Evolutionary conservation across 768 basidiomycete genomes (phyloP).

Genomic region (Termitomyces bulborhizus): DNA sequence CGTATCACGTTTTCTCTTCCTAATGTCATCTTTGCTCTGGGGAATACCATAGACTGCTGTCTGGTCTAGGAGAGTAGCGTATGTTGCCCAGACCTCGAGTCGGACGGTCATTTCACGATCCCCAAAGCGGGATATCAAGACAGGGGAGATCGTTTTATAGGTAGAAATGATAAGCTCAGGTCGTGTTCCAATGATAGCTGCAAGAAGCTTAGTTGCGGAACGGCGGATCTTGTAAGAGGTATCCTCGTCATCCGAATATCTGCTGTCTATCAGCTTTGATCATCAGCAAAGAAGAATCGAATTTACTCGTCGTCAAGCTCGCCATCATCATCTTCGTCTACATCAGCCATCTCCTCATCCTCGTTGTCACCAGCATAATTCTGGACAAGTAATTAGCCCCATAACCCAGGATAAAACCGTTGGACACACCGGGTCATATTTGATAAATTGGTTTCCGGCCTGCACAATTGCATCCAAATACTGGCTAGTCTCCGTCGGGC

Average conservation of each 20-base stretch:
- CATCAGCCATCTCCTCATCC: slow-evolving; percentile 62
- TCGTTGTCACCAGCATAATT: slow-evolving; percentile 49
- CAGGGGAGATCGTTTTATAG: slow-evolving; percentile 81
- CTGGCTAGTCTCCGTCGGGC: slow-evolving; percentile 75
- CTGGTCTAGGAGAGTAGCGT: slow-evolving; percentile 75
- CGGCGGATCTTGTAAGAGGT: slow-evolving; percentile 97
- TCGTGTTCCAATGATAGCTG: slow-evolving; percentile 82
- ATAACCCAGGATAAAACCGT: not conserved
- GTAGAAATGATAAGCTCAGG: slow-evolving; percentile 78
- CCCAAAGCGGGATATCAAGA: slow-evolving; percentile 85
- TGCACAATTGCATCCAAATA: slow-evolving; percentile 67
- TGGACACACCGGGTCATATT: slow-evolving; percentile 77
- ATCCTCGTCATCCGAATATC: slow-evolving; percentile 97
- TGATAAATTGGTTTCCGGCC: slow-evolving; percentile 72
- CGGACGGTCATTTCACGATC: slow-evolving; percentile 95
- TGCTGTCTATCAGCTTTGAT: slow-evolving; percentile 22
- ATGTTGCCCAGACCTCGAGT: slow-evolving; percentile 88
- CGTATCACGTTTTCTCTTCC: slow-evolving; percentile 74
- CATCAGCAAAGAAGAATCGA: not conserved
- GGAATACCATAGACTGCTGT: slow-evolving; percentile 70
- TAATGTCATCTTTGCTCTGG: slow-evolving; percentile 44
- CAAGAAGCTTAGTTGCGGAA: slow-evolving; percentile 84
- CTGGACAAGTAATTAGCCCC: slow-evolving; percentile 17
- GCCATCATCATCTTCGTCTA: slow-evolving; percentile 73
- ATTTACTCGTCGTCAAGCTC: slow-evolving; percentile 76